phyloP scores from a whole-genome alignment of 768 basidiomycete species.

The Tylopilus sp. region DNA sequence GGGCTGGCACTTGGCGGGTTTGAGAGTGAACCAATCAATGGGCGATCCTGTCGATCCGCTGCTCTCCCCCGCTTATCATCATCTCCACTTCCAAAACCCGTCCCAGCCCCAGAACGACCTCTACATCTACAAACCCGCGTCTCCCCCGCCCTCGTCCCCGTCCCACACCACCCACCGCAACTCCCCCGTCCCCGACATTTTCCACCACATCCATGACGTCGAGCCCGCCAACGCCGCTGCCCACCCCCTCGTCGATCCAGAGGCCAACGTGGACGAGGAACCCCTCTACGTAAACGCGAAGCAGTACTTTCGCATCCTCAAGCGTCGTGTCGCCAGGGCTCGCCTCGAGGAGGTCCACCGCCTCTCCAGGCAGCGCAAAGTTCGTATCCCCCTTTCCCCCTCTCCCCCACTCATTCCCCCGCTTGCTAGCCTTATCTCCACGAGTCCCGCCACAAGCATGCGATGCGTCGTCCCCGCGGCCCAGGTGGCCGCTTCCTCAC shows the following conservation, averaged over 20 bases:
- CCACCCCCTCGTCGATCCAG: constrained; percentile 32
- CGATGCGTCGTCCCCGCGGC: constrained; percentile 94
- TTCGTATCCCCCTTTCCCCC: constrained; percentile 23
- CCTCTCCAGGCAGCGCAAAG: constrained; percentile 92
- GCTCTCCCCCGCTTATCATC: constrained; percentile 56
- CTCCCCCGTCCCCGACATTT: constrained; percentile 30
- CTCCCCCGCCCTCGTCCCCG: constrained; percentile 31
- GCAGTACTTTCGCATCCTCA: constrained; percentile 98
- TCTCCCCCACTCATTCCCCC: constrained; percentile 5
- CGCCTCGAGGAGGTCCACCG: constrained; percentile 92
- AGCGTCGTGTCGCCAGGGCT: constrained; percentile 86
- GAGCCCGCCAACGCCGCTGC: not conserved
- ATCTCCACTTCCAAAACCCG: constrained; percentile 33
- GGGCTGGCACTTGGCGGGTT: constrained; percentile 4
- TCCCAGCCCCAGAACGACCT: constrained; percentile 23
- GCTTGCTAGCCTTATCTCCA: constrained; percentile 86
- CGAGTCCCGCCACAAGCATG: constrained; percentile 96
- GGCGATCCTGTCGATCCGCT: constrained; percentile 59
- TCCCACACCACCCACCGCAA: constrained; percentile 18
- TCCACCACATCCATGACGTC: constrained; percentile 29
- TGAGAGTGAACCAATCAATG: constrained; percentile 46
- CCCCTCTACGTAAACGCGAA: constrained; percentile 99
- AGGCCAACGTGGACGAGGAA: constrained; percentile 76
- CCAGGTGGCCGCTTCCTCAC: constrained; percentile 98
- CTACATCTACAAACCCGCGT: constrained; percentile 31